These are phyloP conservation scores for Cladophialophora carrionii DNA, from an alignment of 2,329 filamentous ascomycete species.

Conservation along the genomic window DNA sequence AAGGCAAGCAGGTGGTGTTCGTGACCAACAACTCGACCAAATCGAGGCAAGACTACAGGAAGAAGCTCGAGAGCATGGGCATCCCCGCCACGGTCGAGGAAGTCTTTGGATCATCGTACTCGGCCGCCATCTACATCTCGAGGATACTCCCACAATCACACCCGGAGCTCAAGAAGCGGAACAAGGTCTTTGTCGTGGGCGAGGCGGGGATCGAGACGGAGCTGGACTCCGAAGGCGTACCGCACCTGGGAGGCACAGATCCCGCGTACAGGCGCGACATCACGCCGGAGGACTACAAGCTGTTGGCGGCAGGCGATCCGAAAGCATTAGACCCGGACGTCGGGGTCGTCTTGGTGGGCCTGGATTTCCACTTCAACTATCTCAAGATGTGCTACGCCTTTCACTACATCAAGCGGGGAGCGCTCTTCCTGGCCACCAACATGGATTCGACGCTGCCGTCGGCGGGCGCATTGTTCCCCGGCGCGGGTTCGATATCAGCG, in stretches of 20 bases:
- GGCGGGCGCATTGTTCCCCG: conserved; percentile 82
- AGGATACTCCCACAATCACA: conserved; percentile 67
- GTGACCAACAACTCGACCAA: conserved; percentile 99
- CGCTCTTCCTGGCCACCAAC: conserved; percentile 90
- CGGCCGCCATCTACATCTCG: conserved; percentile 91
- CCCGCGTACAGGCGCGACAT: conserved; percentile 76
- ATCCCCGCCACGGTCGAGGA: conserved; percentile 76
- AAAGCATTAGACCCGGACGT: conserved; percentile 82
- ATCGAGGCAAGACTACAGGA: conserved; percentile 86
- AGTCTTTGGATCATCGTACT: conserved; percentile 95
- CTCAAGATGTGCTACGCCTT: conserved; percentile 82
- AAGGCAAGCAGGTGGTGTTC: conserved; percentile 89
- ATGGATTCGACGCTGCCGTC: conserved; percentile 86
- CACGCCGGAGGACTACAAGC: conserved; percentile 75
- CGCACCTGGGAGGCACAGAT: conserved; percentile 86
- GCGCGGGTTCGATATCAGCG: conserved; percentile 80
- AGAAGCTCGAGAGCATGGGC: conserved; percentile 80
- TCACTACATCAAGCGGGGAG: conserved; percentile 80
- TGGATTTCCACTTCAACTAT: conserved; percentile 96
- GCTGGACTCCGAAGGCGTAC: conserved; percentile 75
- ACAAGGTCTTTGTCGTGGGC: conserved; percentile 92
- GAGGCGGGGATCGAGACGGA: conserved; percentile 91
- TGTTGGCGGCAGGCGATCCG: conserved; percentile 70
- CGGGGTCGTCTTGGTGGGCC: conserved; percentile 81
- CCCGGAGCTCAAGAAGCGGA: conserved; percentile 61